Evolutionary conservation across 1,139 yeast genomes (phyloP).

Genomic region (Suhomyces kunorum): DNA sequence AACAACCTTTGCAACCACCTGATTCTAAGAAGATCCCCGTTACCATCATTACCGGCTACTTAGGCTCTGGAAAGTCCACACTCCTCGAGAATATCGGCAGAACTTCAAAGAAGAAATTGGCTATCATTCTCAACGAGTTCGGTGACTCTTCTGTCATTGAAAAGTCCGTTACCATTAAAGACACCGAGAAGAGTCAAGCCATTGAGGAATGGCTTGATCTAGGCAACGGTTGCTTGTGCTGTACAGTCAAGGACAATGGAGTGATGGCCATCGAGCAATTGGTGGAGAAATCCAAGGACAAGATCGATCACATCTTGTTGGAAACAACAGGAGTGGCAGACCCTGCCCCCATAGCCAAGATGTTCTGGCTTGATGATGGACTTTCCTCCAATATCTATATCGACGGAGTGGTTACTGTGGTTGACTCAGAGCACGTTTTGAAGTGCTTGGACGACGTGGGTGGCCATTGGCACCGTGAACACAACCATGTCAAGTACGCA

Average conservation of each 20-base stretch:
- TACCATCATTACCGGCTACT: constrained; percentile 89
- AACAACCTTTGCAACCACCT: no score
- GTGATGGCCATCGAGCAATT: constrained; percentile 91
- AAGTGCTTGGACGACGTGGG: constrained; percentile 71
- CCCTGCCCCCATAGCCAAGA: constrained; percentile 93
- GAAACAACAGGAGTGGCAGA: constrained; percentile 99
- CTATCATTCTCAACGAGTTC: constrained; percentile 88
- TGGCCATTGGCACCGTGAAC: constrained; percentile 59
- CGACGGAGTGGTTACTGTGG: constrained; percentile 91
- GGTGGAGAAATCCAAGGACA: constrained; percentile 67
- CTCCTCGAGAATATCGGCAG: constrained; percentile 72
- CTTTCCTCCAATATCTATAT: constrained; percentile 79
- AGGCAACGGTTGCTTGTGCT: constrained; percentile 95
- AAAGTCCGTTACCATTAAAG: constrained; percentile 76
- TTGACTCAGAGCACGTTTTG: constrained; percentile 73
- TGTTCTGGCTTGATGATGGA: constrained; percentile 97
- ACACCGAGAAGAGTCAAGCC: constrained; percentile 48
- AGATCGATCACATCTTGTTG: constrained; percentile 81
- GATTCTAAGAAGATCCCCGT: constrained; percentile 72
- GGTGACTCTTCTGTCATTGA: constrained; percentile 90
- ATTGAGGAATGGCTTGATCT: constrained; percentile 95
- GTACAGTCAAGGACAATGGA: constrained; percentile 93
- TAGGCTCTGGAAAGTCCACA: constrained; percentile 95
- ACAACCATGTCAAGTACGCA: constrained; percentile 28
- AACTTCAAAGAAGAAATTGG: constrained; percentile 69